Base-by-base conservation (phyloP, 805 yeast species). In the Nakazawaea anatomiae region DNA sequence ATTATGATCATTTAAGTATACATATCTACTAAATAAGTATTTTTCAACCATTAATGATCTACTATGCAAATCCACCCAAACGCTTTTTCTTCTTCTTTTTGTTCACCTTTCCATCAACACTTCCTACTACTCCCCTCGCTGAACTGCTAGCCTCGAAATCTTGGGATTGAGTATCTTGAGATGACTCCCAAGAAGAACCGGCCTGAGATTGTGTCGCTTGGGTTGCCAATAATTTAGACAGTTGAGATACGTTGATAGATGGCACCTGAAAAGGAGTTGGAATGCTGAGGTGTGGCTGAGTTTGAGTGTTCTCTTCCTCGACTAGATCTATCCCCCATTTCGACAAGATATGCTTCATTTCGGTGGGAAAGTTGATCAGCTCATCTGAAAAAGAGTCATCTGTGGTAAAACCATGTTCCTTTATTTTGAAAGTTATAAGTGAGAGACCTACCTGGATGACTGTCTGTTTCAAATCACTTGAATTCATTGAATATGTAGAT, bases 51-150 rank as follows among this genome's bases (percentile, higher is more conserved):
- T 18, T 18, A 18, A 18, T 18, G 25, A 18, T 18, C 25, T 18
- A 18, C 59, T 58, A 77, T 30, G 73, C 75, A 62, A 79, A 78
- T 4, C 83, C 83, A 12, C 80, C 72, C 51, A 72, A 69, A 55
- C 69, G 72, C 59, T 72, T 75, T 66, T 73, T 76, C 57, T 66
- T 70, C 57, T 64, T 67, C 51, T 61, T 65, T 4, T 52, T 30
- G 39, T 46, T 38, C 6, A 25, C 36, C 9, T 32, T 11, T 10
- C 50, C 31, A 12, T 11, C 35, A 32, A 32, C 25, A 18, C 25
- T 18, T 18, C 25, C 25, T 18, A 18, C 25, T 18, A 18, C 25
- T 18, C 25, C 25, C 25, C 25, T 18, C 25, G 25, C 25, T 18
- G 25, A 18, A 18, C 25, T 18, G 25, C 48, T 39, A 10, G 42